A percentile compares a stretch with the other conserved stretches of the same genome.
Evolutionary conservation across 2,329 filamentous ascomycete species (phyloP).

Genomic region (Colletotrichum gloeosporioides): DNA sequence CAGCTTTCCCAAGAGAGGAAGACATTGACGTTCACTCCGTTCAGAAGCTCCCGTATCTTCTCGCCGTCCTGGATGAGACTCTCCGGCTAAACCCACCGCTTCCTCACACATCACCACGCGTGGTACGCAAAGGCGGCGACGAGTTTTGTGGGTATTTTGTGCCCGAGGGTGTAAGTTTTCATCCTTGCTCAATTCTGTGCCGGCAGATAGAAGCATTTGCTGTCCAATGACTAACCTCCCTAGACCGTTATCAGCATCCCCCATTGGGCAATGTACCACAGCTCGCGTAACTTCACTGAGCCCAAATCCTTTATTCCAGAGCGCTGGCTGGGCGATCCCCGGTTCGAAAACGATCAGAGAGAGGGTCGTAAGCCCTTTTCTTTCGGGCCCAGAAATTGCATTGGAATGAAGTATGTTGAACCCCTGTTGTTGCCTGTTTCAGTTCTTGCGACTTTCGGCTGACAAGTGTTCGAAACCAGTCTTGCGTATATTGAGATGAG

Average conservation of each 20-base stretch:
- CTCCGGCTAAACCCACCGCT: slow-evolving; percentile 43
- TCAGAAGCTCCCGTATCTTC: slow-evolving; percentile 38
- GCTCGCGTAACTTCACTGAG: slow-evolving; percentile 42
- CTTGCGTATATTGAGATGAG: slow-evolving; percentile 55
- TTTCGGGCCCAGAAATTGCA: slow-evolving; percentile 31
- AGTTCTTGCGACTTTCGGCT: background rate
- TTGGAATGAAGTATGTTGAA: slow-evolving; percentile 34
- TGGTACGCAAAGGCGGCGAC: slow-evolving; percentile 34
- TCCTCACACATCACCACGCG: slow-evolving; percentile 26
- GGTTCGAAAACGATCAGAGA: slow-evolving; percentile 25
- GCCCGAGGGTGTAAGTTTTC: slow-evolving; percentile 29
- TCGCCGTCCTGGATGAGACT: slow-evolving; percentile 44
- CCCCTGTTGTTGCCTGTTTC: background rate
- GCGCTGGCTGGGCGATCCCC: slow-evolving; percentile 34
- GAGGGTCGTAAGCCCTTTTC: slow-evolving; percentile 31
- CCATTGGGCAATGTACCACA: slow-evolving; percentile 27
- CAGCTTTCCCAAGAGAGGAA: slow-evolving; percentile 32
- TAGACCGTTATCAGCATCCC: slow-evolving; percentile 40
- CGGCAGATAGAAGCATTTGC: no score
- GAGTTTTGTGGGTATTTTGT: slow-evolving; percentile 33
- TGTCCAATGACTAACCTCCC: accelerated
- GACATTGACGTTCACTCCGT: slow-evolving; percentile 39
- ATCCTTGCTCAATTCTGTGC: no score
- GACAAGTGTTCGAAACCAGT: background rate
- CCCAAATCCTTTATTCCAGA: slow-evolving; percentile 50